Conservation (phyloP, 371 early-diverging fungal genomes). For the Rhizopus microsporus region DNA sequence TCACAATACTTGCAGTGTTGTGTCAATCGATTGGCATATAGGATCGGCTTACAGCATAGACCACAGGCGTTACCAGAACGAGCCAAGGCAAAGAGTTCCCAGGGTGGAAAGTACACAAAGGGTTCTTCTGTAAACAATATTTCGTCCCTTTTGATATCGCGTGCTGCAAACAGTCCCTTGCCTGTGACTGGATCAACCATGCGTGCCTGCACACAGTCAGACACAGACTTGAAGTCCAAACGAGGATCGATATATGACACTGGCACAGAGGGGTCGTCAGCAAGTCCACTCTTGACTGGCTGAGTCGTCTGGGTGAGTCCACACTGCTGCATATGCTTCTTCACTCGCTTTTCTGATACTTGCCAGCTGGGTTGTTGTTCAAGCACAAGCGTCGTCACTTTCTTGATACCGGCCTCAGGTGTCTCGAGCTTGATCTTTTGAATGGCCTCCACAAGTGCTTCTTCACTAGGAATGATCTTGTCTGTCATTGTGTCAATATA, state of each 20-base stretch:
- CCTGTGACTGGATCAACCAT: slow-evolving; percentile 65
- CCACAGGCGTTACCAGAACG: slow-evolving; percentile 58
- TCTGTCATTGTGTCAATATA: slow-evolving; percentile 25
- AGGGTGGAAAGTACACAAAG: slow-evolving; percentile 64
- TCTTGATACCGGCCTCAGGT: slow-evolving; percentile 61
- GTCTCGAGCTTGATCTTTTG: slow-evolving; percentile 49
- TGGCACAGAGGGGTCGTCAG: slow-evolving; percentile 62
- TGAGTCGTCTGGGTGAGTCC: slow-evolving; percentile 40
- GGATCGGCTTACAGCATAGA: slow-evolving; percentile 57
- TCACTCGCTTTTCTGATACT: slow-evolving; percentile 69
- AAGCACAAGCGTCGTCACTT: slow-evolving; percentile 47
- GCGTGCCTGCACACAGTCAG: slow-evolving; percentile 42
- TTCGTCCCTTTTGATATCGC: slow-evolving; percentile 57
- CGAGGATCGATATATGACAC: slow-evolving; percentile 63
- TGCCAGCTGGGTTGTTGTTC: slow-evolving; percentile 57
- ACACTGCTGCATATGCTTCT: slow-evolving; percentile 59
- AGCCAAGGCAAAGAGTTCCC: slow-evolving; percentile 56
- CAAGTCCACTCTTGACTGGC: slow-evolving; percentile 47
- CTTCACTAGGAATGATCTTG: slow-evolving; percentile 38
- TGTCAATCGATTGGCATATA: slow-evolving; percentile 34
- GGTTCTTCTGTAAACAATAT: slow-evolving; percentile 63
- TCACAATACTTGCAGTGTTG: slow-evolving; percentile 56
- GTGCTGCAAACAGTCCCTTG: slow-evolving; percentile 65
- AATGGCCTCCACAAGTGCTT: slow-evolving; percentile 44
- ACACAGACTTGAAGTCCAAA: slow-evolving; percentile 47